These are phyloP conservation scores for Magnaporthiopsis incrustans DNA, from an alignment of 2,329 filamentous ascomycete genomes.

Conservation along the genomic window DNA sequence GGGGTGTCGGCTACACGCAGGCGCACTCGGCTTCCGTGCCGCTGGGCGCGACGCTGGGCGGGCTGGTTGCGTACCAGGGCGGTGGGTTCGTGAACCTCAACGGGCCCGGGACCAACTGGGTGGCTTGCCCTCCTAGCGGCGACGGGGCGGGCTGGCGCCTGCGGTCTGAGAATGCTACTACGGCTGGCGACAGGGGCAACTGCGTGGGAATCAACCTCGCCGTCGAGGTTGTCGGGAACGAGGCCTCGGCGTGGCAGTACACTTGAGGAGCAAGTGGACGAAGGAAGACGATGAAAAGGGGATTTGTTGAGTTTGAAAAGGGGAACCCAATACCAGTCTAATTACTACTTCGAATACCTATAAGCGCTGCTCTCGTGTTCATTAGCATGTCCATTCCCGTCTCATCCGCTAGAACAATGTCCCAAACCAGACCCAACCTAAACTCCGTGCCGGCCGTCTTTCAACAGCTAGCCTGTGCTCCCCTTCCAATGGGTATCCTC, in stretches of 20 bases:
- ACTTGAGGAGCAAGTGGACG: not conserved
- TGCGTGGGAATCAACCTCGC: constrained; percentile 22
- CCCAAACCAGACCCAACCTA: not conserved
- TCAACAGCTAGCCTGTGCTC: not conserved
- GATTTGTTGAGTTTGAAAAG: no score
- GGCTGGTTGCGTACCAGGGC: constrained; percentile 21
- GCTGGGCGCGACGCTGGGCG: constrained; percentile 16
- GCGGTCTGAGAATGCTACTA: constrained; percentile 19
- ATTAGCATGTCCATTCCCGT: not conserved
- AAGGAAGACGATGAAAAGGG: no score
- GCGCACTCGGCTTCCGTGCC: constrained; percentile 25
- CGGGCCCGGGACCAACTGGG: constrained; percentile 22
- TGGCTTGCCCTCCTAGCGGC: constrained; percentile 20
- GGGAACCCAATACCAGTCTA: not conserved
- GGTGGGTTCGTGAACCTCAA: constrained; percentile 26
- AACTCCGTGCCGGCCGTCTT: not conserved
- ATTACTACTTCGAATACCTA: not conserved
- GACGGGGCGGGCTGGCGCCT: constrained; percentile 18
- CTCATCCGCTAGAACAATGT: not conserved
- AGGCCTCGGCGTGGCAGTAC: constrained; percentile 3
- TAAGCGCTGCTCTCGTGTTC: not conserved
- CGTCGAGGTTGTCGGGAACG: constrained; percentile 12
- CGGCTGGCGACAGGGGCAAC: constrained; percentile 13
- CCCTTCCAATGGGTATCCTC: not conserved
- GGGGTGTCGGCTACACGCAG: constrained; percentile 24